A percentile compares a stretch with the other conserved stretches of the same genome.
phyloP scores from a whole-genome alignment of 805 yeast species.

The Wickerhamiella dianesei region DNA sequence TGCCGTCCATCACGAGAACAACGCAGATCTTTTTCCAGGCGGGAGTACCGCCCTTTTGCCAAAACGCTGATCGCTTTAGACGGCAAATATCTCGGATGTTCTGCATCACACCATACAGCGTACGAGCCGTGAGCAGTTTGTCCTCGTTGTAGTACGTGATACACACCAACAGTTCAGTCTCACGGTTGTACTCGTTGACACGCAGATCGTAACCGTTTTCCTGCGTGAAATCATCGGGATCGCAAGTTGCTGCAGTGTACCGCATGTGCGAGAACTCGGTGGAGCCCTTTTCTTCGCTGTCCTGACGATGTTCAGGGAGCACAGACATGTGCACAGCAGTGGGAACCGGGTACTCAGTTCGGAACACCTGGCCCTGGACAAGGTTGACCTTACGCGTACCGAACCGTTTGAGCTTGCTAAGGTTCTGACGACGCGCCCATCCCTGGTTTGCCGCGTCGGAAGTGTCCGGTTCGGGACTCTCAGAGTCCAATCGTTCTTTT shows the following conservation, averaged over 20 bases:
- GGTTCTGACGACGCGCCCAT: conserved; percentile 24
- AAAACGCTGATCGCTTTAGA: conserved; percentile 31
- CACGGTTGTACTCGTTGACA: conserved; percentile 42
- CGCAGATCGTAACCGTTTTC: conserved; percentile 42
- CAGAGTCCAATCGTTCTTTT: neutral
- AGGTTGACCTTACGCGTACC: conserved; percentile 29
- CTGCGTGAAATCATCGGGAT: conserved; percentile 49
- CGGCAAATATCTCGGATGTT: conserved; percentile 48
- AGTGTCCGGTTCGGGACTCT: neutral
- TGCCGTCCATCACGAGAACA: conserved; percentile 50
- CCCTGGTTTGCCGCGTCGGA: conserved; percentile 2
- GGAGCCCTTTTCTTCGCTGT: conserved; percentile 32
- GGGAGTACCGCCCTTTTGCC: conserved; percentile 35
- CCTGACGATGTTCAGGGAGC: conserved; percentile 22
- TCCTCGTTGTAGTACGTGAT: conserved; percentile 58
- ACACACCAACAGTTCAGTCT: conserved; percentile 48
- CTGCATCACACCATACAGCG: conserved; percentile 50
- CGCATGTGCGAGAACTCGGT: conserved; percentile 47
- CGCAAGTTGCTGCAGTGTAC: conserved; percentile 53
- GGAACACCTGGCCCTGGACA: conserved; percentile 25
- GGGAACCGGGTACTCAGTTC: conserved; percentile 29
- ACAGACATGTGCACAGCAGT: conserved; percentile 29
- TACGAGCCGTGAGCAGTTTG: conserved; percentile 45
- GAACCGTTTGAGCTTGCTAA: conserved; percentile 21
- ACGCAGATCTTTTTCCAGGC: conserved; percentile 57